phyloP scores from a whole-genome alignment of 176 grass and related monocot species.

The Oryza glaberrima region DNA sequence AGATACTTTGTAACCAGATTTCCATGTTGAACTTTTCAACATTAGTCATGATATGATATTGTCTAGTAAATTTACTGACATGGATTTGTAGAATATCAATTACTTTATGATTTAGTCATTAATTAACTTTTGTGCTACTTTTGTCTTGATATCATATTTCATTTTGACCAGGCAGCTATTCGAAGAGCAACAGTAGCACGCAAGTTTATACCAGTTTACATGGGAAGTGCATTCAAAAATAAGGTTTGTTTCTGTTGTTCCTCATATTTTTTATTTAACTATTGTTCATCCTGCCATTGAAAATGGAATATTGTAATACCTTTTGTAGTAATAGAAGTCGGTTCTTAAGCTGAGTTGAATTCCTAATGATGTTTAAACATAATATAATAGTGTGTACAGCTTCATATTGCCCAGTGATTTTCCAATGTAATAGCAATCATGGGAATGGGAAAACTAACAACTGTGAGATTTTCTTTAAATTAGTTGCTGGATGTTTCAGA shows the following conservation, averaged over 20 bases:
- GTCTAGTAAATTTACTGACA: constrained; percentile 5
- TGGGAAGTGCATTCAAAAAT: constrained; percentile 99
- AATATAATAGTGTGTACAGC: not conserved
- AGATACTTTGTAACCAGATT: not conserved
- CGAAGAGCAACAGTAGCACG: constrained; percentile 83
- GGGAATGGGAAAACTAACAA: not conserved
- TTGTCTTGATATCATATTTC: constrained; percentile 40
- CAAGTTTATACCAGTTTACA: constrained; percentile 94
- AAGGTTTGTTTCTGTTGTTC: constrained; percentile 61
- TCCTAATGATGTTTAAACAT: not conserved
- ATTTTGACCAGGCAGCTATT: constrained; percentile 72
- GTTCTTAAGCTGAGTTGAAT: not conserved
- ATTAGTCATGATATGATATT: constrained; percentile 20
- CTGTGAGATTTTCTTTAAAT: constrained; percentile 13
- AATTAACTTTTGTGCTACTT: constrained; percentile 11
- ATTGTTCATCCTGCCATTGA: not conserved
- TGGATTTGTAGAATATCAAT: constrained; percentile 15
- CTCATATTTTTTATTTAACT: constrained; percentile 6
- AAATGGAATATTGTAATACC: not conserved
- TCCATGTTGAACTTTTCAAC: not conserved
- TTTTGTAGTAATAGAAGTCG: not conserved
- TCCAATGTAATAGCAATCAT: not conserved
- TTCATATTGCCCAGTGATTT: not conserved
- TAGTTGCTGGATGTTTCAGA: constrained; percentile 10
- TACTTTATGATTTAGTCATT: not conserved